These are phyloP conservation scores for Leccinellum luteum DNA, from an alignment of 768 basidiomycete species.

Conservation along the genomic window DNA sequence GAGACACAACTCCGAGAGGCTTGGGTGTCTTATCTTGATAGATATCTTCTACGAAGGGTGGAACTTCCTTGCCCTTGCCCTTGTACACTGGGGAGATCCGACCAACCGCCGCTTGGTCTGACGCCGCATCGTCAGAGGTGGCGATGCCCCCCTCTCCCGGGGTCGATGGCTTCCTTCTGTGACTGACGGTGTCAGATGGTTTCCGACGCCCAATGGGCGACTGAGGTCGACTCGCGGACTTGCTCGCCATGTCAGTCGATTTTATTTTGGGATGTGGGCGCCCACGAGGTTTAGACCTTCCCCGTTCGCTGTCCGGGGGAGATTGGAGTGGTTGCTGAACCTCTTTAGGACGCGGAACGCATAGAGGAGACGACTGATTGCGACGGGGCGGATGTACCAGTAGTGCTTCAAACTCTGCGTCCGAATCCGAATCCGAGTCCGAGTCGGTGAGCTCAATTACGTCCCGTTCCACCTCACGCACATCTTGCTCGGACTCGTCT, in stretches of 20 bases:
- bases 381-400: slow-evolving; percentile 24
- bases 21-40: slow-evolving; percentile 11
- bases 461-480: slow-evolving; percentile 15
- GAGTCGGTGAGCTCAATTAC: slow-evolving; percentile 26
- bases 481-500: slow-evolving; percentile 17
- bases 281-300: slow-evolving; percentile 9
- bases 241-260: not conserved
- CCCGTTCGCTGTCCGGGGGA: slow-evolving; percentile 14
- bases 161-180: slow-evolving; percentile 1
- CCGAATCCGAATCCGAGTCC: slow-evolving; percentile 20
- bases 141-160: not conserved
- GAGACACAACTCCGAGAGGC: slow-evolving; percentile 8
- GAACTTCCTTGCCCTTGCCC: slow-evolving; percentile 20
- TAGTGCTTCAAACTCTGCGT: slow-evolving; percentile 28
- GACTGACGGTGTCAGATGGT: slow-evolving; percentile 8
- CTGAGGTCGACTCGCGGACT: slow-evolving; percentile 2
- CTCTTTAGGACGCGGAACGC: not conserved
- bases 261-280: slow-evolving; percentile 5
- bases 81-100: slow-evolving; percentile 1
- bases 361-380: slow-evolving; percentile 5
- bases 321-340: slow-evolving; percentile 13
- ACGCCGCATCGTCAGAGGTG: not conserved
- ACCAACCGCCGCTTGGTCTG: slow-evolving; percentile 1
- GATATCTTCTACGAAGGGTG: not conserved
- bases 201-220: slow-evolving; percentile 8